Base-by-base conservation (phyloP, 2,329 filamentous ascomycete genomes). In the Ascocoryne sarcoides region DNA sequence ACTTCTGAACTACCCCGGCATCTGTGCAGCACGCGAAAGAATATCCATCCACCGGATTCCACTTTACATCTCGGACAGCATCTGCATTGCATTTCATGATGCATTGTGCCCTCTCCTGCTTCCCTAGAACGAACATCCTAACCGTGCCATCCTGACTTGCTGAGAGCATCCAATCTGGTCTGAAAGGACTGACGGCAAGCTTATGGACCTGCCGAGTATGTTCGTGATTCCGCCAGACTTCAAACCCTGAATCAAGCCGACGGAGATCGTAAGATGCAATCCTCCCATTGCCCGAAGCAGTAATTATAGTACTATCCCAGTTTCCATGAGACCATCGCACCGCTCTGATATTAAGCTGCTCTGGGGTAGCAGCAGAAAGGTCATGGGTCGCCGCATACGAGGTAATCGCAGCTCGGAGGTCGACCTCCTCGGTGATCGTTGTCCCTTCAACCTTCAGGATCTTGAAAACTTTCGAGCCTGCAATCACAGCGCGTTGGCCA, bases 11-110 rank as follows among this genome's bases (percentile, higher is more conserved):
- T 10, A 71, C 68, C 9, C 77, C 77, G 28, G 71, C 69, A 45
- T 81, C 77, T 0, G 77, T 81, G 36, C 71, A 76, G 56, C 76
- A 80, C 15, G 77, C 77, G 60, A 81, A 79, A 44, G 73, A 65
- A 50, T 77, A 68, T 4, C 75, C 77, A 36, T 77, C 69, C 23
- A 65, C 71, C 5, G 76, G 76, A 10, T 75, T 79, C 77, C 77
- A 82, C 49, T 76, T 69, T n/a, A 82, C 72, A 53, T 79, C 72
- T 18, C 74, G 68, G 21, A 82, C 72, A 20, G 67, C 66, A 40
- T 75, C 73, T n/a, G 67, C 67, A 46, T 72, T 73, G 56, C 69
- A 58, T 41, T 55, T 60, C 7, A 26, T 7, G 7, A 26, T 12
- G 23, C 7, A 7, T 12, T 7, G 7, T 7, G 7, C 23, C 12